phyloP scores from a whole-genome alignment of 73 alveolate genomes.

The Vitrella brassicaformis region DNA sequence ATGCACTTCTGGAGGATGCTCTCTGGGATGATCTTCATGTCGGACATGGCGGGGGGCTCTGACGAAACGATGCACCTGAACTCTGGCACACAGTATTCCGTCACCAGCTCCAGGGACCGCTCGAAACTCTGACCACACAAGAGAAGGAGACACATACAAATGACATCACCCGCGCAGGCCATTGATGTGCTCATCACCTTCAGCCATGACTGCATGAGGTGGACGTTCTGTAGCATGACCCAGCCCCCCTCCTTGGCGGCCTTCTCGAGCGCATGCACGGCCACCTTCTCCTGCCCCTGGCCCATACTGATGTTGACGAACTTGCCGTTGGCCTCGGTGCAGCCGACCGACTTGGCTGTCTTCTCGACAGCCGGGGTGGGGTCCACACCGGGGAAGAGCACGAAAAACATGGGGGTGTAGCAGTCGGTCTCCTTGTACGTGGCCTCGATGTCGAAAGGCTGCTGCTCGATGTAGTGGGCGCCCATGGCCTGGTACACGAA shows the following conservation, averaged over 20 bases:
- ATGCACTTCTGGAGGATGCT: conserved; percentile 76
- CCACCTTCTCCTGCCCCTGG: conserved; percentile 93
- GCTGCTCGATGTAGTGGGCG: conserved; percentile 78
- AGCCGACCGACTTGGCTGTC: conserved; percentile 6
- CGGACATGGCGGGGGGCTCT: conserved; percentile 93
- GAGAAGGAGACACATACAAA: no score
- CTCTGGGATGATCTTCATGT: conserved; percentile 87
- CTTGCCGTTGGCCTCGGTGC: conserved; percentile 1
- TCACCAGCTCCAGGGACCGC: conserved; percentile 20
- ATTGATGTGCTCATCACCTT: no score
- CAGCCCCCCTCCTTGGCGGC: conserved; percentile 93
- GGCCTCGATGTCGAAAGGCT: conserved; percentile 88
- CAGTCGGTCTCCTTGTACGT: conserved; percentile 75
- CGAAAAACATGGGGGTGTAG: conserved; percentile 94
- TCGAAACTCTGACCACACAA: no score
- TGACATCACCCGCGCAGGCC: no score
- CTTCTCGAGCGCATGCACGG: conserved; percentile 83
- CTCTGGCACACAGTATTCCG: conserved; percentile 56
- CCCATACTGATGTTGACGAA: conserved; percentile 98
- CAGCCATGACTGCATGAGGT: conserved; percentile 79
- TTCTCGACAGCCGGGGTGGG: conserved; percentile 97
- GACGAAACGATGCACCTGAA: conserved; percentile 95
- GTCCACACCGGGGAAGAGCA: conserved; percentile 98
- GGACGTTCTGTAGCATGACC: conserved; percentile 98
- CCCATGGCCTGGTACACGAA: conserved; percentile 59